These are phyloP conservation scores for Aspergillus bertholletiae DNA, from an alignment of 495 filamentous ascomycete species.

Conservation along the genomic window DNA sequence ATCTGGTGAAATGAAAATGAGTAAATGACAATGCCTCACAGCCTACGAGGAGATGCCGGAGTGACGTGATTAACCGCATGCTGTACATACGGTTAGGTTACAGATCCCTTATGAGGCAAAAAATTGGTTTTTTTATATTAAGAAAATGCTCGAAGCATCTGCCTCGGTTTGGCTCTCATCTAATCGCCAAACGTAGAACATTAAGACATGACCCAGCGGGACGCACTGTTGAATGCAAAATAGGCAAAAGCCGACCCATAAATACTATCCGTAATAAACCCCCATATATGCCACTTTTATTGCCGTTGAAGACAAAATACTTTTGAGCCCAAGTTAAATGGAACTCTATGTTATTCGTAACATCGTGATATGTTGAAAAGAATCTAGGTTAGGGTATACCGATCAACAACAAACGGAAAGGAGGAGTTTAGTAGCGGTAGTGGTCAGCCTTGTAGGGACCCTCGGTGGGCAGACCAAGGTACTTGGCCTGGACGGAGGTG, in stretches of 20 bases:
- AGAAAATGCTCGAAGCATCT: not conserved
- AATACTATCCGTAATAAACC: conserved; percentile 30
- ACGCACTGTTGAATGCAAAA: conserved; percentile 50
- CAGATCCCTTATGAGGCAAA: conserved; percentile 7
- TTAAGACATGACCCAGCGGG: conserved; percentile 29
- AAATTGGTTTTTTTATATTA: conserved; percentile 2
- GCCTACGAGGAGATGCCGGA: no score
- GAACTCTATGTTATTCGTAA: conserved; percentile 52
- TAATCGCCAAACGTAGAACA: conserved; percentile 18
- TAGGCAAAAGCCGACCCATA: conserved; percentile 37
- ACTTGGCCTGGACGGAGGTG: conserved; percentile 84
- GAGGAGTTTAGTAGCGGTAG: conserved; percentile 51
- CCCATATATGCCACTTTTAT: conserved; percentile 47
- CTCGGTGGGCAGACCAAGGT: conserved; percentile 76
- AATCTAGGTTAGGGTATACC: conserved; percentile 43
- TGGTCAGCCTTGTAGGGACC: conserved; percentile 92
- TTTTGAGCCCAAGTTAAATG: conserved; percentile 50
- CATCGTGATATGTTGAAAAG: conserved; percentile 65
- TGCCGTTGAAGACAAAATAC: conserved; percentile 66
- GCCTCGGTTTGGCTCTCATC: not conserved
- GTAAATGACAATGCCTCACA: no score
- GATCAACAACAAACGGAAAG: conserved; percentile 32
- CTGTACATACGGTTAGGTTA: not conserved
- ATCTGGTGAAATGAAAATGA: conserved; percentile 6
- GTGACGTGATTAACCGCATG: no score